Conservation (phyloP, 2,329 filamentous ascomycete species). For the Ophiosphaerella korrae region DNA sequence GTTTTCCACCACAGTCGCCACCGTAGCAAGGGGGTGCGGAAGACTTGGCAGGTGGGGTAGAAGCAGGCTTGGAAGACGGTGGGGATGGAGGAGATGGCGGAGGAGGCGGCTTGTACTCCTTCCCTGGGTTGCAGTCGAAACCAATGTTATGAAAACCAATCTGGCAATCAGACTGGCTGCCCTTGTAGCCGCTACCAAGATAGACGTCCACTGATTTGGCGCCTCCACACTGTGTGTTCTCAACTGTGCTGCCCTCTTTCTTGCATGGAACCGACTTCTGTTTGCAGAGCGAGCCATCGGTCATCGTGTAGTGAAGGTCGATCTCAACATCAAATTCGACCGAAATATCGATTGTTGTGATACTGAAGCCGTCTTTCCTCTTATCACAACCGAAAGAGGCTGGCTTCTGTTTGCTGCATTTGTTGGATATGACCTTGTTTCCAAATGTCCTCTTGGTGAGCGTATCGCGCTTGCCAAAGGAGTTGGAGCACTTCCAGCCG, state of each 20-base stretch:
- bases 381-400: conserved; percentile 70
- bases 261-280: conserved; percentile 60
- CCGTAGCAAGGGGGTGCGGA: conserved; percentile 12
- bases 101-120: conserved; percentile 27
- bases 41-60: conserved; percentile 12
- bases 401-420: conserved; percentile 57
- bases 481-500: conserved; percentile 71
- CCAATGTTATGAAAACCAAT: conserved; percentile 75
- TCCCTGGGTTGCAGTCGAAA: conserved; percentile 68
- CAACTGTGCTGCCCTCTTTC: conserved; percentile 67
- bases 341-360: conserved; percentile 73
- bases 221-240: conserved; percentile 91
- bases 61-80: conserved; percentile 10
- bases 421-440: conserved; percentile 50
- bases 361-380: conserved; percentile 67
- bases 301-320: conserved; percentile 87
- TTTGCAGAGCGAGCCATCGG: conserved; percentile 80
- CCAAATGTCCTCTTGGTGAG: conserved; percentile 53
- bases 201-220: conserved; percentile 78
- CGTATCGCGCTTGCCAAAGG: conserved; percentile 64
- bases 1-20: conserved; percentile 8
- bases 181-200: conserved; percentile 55
- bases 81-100: conserved; percentile 17
- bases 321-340: conserved; percentile 77
- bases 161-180: conserved; percentile 64